Evolutionary conservation across 2,329 filamentous ascomycete species (phyloP).

Genomic region (Gliomastix tumulicola): DNA sequence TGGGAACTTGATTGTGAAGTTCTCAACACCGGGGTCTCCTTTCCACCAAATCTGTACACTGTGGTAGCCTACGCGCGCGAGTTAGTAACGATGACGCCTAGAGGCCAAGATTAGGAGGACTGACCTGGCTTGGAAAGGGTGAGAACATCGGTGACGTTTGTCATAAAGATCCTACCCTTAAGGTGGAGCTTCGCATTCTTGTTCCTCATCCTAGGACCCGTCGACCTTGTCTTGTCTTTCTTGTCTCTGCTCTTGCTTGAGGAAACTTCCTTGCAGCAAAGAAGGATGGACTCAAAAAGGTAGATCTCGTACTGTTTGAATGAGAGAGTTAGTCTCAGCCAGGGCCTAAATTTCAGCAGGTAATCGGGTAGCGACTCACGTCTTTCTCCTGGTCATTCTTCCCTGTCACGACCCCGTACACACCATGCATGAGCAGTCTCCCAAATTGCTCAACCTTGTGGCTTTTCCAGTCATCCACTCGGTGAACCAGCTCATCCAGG

Average conservation of each 20-base stretch:
- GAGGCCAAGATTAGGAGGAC: constrained; percentile 12
- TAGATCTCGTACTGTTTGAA: constrained; percentile 91
- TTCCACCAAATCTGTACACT: constrained; percentile 99
- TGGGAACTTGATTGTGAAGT: constrained; percentile 88
- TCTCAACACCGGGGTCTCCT: constrained; percentile 89
- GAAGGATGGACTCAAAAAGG: constrained; percentile 87
- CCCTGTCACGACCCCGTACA: constrained; percentile 85
- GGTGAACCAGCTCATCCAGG: constrained; percentile 68
- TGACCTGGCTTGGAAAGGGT: constrained; percentile 81
- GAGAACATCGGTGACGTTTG: constrained; percentile 93
- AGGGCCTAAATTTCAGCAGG: background rate
- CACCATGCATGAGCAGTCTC: constrained; percentile 77
- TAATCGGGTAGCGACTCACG: constrained; percentile 40
- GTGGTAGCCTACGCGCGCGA: constrained; percentile 67
- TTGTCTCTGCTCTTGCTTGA: constrained; percentile 79
- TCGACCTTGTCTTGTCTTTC: constrained; percentile 54
- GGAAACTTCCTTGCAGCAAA: constrained; percentile 94
- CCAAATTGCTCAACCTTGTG: constrained; percentile 89
- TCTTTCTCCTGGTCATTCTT: constrained; percentile 90
- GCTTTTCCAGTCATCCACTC: constrained; percentile 97
- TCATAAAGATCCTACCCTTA: constrained; percentile 98
- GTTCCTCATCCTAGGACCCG: constrained; percentile 48
- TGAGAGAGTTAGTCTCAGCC: too few species aligned
- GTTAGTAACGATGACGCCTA: too few species aligned
- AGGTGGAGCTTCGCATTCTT: constrained; percentile 81